These are phyloP conservation scores for Glonium stellatum DNA, from an alignment of 495 filamentous ascomycete genomes.

Conservation along the genomic window DNA sequence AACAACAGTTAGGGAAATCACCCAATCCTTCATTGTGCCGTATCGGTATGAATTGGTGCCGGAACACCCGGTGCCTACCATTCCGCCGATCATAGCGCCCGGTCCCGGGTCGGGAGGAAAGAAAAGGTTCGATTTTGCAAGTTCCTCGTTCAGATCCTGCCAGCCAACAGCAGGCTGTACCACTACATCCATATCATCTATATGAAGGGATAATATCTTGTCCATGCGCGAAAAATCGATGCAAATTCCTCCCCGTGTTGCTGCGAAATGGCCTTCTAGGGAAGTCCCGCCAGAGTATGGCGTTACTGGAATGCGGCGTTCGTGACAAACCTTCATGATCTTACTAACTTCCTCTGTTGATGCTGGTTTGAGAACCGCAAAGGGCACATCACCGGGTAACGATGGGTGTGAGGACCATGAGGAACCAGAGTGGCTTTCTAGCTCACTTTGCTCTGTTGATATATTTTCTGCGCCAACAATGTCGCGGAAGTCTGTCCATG, in stretches of 20 bases:
- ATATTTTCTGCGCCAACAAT: conserved; percentile 83
- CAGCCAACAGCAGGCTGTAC: conserved; percentile 78
- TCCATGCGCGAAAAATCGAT: conserved; percentile 73
- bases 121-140: conserved; percentile 62
- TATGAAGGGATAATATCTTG: conserved; percentile 61
- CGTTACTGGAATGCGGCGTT: conserved; percentile 63
- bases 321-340: conserved; percentile 71
- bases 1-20: conserved; percentile 82
- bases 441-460: conserved; percentile 61
- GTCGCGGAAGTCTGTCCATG: conserved; percentile 83
- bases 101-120: conserved; percentile 81
- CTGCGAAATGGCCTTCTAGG: conserved; percentile 72
- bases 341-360: conserved; percentile 47
- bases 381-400: conserved; percentile 28
- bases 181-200: conserved; percentile 71
- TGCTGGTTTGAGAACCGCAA: conserved; percentile 33
- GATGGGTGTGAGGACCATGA: conserved; percentile 79
- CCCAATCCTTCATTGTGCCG: conserved; percentile 96
- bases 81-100: conserved; percentile 85
- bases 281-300: conserved; percentile 70
- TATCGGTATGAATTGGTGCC: conserved; percentile 93
- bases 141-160: conserved; percentile 68
- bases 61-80: conserved; percentile 90
- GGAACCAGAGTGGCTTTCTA: conserved; percentile 67
- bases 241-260: conserved; percentile 68